These are phyloP conservation scores for Debaryomyces nepalensis DNA, from an alignment of 1,139 yeast species.

Conservation along the genomic window DNA sequence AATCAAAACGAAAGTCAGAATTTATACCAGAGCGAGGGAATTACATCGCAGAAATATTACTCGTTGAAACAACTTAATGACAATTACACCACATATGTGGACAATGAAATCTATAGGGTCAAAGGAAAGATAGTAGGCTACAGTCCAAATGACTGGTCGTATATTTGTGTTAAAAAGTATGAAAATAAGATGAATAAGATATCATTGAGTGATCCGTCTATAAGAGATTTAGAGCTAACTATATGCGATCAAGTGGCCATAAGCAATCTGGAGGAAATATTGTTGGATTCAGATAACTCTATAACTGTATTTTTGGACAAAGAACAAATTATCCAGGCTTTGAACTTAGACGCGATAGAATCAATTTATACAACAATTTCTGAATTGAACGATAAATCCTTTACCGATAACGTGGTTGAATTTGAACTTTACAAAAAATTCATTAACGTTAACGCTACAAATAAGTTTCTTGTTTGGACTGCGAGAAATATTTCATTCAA, in stretches of 20 bases:
- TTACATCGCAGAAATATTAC: background rate
- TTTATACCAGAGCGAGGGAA: background rate
- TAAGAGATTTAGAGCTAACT: slow-evolving; percentile 29
- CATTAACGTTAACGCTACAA: slow-evolving; percentile 9
- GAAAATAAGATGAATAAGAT: slow-evolving; percentile 13
- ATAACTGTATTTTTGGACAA: slow-evolving; percentile 23
- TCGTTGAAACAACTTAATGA: slow-evolving; percentile 12
- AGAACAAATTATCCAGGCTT: slow-evolving; percentile 22
- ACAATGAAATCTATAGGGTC: slow-evolving; percentile 23
- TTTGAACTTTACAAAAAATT: slow-evolving; percentile 21
- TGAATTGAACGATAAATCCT: slow-evolving; percentile 7
- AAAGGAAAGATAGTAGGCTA: slow-evolving; percentile 26
- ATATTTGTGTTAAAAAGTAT: slow-evolving; percentile 32
- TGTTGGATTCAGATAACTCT: slow-evolving; percentile 22
- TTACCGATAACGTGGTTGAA: slow-evolving; percentile 4
- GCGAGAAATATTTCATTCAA: slow-evolving; percentile 12
- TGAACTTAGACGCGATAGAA: slow-evolving; percentile 25
- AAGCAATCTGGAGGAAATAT: slow-evolving; percentile 6
- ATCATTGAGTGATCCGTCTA: slow-evolving; percentile 28
- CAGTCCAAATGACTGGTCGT: slow-evolving; percentile 30
- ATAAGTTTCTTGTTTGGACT: slow-evolving; percentile 16
- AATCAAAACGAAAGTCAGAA: background rate
- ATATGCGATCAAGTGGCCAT: slow-evolving; percentile 20
- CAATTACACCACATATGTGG: slow-evolving; percentile 10
- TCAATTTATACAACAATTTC: slow-evolving; percentile 23